Percentiles rank a stretch among this genome's conserved stretches.
These are phyloP conservation scores for Suhomyces sp. DNA, from an alignment of 805 yeast species.

Conservation along the genomic window DNA sequence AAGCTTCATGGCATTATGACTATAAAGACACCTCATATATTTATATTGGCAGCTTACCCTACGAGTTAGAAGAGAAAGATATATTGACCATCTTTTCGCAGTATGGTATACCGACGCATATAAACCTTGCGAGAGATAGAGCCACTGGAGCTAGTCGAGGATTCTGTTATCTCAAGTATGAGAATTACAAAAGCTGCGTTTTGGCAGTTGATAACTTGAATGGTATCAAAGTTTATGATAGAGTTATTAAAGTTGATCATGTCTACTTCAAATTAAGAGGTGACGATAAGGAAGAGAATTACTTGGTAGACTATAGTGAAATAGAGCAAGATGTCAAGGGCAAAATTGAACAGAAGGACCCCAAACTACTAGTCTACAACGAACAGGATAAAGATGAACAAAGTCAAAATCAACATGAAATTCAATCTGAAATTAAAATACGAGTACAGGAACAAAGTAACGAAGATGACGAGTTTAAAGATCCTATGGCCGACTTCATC, in stretches of 20 bases:
- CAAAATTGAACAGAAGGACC: background rate
- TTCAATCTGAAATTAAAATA: background rate
- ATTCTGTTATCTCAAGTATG: conserved; percentile 79
- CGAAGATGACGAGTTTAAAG: conserved; percentile 25
- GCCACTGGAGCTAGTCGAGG: conserved; percentile 66
- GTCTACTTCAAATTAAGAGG: conserved; percentile 55
- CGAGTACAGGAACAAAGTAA: background rate
- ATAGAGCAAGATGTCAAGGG: conserved; percentile 5
- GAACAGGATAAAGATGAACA: background rate
- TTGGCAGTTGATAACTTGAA: conserved; percentile 88
- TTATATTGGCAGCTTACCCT: conserved; percentile 70
- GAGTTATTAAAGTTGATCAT: conserved; percentile 63
- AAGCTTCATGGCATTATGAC: conserved; percentile 89
- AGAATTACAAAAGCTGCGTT: conserved; percentile 73
- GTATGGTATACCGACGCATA: conserved; percentile 79
- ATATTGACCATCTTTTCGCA: conserved; percentile 78
- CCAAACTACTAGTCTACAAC: background rate
- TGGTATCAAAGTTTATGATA: conserved; percentile 58
- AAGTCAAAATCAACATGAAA: conserved; percentile 15
- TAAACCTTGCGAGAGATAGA: conserved; percentile 62
- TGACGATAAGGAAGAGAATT: conserved; percentile 48
- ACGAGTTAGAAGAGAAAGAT: conserved; percentile 69
- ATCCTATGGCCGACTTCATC: conserved; percentile 28
- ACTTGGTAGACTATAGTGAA: conserved; percentile 26
- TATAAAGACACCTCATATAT: conserved; percentile 73